Base-by-base conservation (phyloP, 495 filamentous ascomycete species). In the Melanomma pulvis-pyrius region DNA sequence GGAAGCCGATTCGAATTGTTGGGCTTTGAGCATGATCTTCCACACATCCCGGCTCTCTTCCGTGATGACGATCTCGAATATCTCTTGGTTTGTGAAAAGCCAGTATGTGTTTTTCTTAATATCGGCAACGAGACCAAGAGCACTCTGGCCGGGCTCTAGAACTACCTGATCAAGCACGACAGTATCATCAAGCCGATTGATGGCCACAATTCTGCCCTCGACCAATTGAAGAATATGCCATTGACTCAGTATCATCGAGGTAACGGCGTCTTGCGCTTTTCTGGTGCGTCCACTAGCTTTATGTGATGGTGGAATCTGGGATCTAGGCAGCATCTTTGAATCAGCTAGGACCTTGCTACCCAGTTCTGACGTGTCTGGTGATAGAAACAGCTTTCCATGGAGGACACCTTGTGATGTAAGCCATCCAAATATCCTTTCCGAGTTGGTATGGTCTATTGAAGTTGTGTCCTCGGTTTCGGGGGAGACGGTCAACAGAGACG, bases 1-100 rank as follows among this genome's bases (percentile, higher is more conserved):
- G 64, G 93, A 83, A 11, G 96, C 94, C 29, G 87, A 84, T 50
- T 96, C 92, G 68, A 96, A 98, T 60, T 91, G 87, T 72, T 96
- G 89, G 68, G 87, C 83, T 67, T 88, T 82, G 28, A 97, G 78
- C 82, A 97, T 88, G 22, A 97, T 89, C 73, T 90, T 90, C 94
- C 94, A 98, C 28, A 97, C 84, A 78, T 98, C 92, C 68, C 93
- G 79, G 70, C 93, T 91, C 73, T 98, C 96, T 51, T 97, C 91
- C 24, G 84, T 87, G 19, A 91, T 88, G 11, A 92, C 90, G 49
- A 98, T 89, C 79, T 98, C 96, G 70, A 90, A 97, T 54, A 98
- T 96, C 64, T 94, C 91, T 61, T 89, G 81, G 5, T 83, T 81
- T 1, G 96, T 98, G 73, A 97, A 97, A 19, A 97, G 84, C 94